These are phyloP conservation scores for Solanum bulbocastanum DNA, from an alignment of 257 asterid genomes.

Conservation along the genomic window DNA sequence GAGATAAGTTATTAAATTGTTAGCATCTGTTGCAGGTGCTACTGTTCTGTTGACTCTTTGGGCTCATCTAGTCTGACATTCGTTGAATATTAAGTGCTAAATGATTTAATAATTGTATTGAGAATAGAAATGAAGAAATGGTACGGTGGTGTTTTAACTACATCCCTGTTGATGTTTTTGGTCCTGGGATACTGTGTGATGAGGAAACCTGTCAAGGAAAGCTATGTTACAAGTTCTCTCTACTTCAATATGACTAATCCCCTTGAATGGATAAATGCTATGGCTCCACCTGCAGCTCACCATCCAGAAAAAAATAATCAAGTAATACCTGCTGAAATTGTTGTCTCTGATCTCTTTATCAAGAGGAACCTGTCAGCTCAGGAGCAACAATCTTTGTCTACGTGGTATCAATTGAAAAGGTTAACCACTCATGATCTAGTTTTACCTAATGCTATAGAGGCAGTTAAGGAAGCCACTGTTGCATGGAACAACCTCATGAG, in stretches of 20 bases:
- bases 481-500: constrained; percentile 81
- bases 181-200: constrained; percentile 51
- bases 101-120: constrained; percentile 20
- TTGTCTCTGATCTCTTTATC: constrained; percentile 38
- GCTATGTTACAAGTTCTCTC: constrained; percentile 33
- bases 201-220: constrained; percentile 51
- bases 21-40: constrained; percentile 15
- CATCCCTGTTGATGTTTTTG: constrained; percentile 59
- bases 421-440: constrained; percentile 50
- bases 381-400: constrained; percentile 51
- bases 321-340: constrained; percentile 44
- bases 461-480: constrained; percentile 65
- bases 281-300: constrained; percentile 39
- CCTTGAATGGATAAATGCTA: constrained; percentile 69
- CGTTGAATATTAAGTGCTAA: constrained; percentile 4
- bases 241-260: constrained; percentile 61
- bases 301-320: constrained; percentile 41
- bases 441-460: constrained; percentile 80
- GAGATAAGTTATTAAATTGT: neutral
- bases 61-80: constrained; percentile 10
- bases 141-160: constrained; percentile 50
- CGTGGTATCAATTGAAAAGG: constrained; percentile 62
- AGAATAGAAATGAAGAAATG: constrained; percentile 79
- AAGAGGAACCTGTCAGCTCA: constrained; percentile 42
- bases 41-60: constrained; percentile 4